Conservation (phyloP, 2,329 filamentous ascomycete genomes). For the Apiospora saccharicola region DNA sequence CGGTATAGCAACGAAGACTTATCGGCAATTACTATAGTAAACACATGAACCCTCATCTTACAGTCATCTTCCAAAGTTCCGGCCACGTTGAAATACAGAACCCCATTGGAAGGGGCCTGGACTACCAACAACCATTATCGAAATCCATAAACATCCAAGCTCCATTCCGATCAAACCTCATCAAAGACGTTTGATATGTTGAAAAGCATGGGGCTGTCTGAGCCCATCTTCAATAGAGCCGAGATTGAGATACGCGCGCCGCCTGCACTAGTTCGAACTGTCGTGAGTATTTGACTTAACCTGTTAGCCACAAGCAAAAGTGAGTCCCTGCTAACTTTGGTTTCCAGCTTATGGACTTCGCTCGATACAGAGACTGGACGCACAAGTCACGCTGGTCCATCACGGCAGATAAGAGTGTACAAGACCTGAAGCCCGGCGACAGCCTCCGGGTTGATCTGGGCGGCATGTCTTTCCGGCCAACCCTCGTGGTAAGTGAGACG, state of each 20-base stretch:
- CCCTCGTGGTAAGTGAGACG: conserved; percentile 2
- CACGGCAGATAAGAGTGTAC: not conserved
- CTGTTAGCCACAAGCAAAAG: too few species aligned
- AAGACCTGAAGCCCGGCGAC: conserved; percentile 12
- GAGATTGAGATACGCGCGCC: conserved; percentile 20
- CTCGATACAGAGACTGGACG: conserved; percentile 17
- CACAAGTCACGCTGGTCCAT: conserved; percentile 4
- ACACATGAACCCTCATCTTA: not conserved
- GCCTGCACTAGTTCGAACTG: not conserved
- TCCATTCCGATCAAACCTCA: not conserved
- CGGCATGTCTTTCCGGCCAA: conserved; percentile 19
- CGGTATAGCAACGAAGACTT: not conserved
- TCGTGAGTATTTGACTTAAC: not conserved
- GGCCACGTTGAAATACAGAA: not conserved
- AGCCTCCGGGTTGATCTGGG: conserved; percentile 12
- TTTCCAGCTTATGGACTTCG: not conserved
- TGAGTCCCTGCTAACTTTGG: not conserved
- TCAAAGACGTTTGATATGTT: not conserved
- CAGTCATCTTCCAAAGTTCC: not conserved
- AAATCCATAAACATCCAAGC: not conserved
- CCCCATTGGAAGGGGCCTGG: not conserved
- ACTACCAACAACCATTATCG: not conserved
- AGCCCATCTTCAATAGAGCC: not conserved
- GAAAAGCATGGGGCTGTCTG: not conserved
- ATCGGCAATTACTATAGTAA: not conserved